Conservation (phyloP, 495 filamentous ascomycete genomes). For the Annulohypoxylon maeteangense region DNA sequence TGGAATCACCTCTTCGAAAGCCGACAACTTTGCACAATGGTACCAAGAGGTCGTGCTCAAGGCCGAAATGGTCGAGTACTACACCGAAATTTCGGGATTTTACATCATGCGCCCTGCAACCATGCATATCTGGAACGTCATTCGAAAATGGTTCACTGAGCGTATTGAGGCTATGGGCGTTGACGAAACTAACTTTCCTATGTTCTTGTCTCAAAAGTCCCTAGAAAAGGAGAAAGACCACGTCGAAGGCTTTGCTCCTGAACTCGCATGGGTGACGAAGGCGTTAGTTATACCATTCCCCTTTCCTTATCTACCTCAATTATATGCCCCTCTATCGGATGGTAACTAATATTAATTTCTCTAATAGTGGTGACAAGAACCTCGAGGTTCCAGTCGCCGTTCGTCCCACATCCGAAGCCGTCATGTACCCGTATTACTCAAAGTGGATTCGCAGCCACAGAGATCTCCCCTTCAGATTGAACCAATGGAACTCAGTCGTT, state of each 20-base stretch:
- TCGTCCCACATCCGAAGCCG: constrained; percentile 86
- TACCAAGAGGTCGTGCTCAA: constrained; percentile 97
- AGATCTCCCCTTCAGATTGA: constrained; percentile 89
- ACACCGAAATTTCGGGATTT: constrained; percentile 82
- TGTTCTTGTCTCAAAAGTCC: constrained; percentile 91
- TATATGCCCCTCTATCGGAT: neutral
- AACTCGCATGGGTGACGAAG: constrained; percentile 98
- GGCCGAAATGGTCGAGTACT: constrained; percentile 93
- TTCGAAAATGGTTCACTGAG: constrained; percentile 88
- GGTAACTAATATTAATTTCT: constrained; percentile 19
- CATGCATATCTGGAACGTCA: constrained; percentile 92
- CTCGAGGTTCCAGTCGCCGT: constrained; percentile 96
- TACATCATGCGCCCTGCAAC: constrained; percentile 91
- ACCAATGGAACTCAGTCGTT: constrained; percentile 98
- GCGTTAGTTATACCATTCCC: constrained; percentile 66
- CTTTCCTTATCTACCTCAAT: neutral
- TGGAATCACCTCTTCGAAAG: constrained; percentile 85
- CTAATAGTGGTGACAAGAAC: constrained; percentile 77
- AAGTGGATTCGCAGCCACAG: constrained; percentile 96
- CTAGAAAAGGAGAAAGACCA: constrained; percentile 96
- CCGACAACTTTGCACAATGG: constrained; percentile 90
- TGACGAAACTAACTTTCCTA: constrained; percentile 93
- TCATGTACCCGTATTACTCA: constrained; percentile 95
- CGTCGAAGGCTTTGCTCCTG: constrained; percentile 95
- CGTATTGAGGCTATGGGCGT: constrained; percentile 90